Base-by-base conservation (phyloP, 371 early-diverging fungal genomes). In the Mucor irregularis region DNA sequence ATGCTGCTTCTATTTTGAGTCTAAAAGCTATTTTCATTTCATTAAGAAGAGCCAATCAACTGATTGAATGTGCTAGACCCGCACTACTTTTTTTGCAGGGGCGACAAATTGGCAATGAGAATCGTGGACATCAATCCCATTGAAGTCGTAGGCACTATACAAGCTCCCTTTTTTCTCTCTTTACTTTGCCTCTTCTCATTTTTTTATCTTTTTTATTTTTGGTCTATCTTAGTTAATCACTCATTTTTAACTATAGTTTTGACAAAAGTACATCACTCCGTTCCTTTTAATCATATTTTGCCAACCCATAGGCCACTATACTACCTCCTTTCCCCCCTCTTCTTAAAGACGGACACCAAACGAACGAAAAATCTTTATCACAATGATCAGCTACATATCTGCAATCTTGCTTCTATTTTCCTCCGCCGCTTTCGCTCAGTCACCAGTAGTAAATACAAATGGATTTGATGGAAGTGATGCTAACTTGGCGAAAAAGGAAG, bases 51-150 rank as follows among this genome's bases (percentile, higher is more conserved):
- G 28, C 58, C 50, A 58, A 58, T 50, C 50, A 50, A 5, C 11
- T 22, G n/a, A 43, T 22, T 17, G n/a, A n/a, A n/a, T n/a, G n/a
- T n/a, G n/a, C n/a, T n/a, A 38, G 38, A 37, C 39, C 38, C 29
- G 9, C 50, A 29, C 42, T 42, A 31, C 40, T 33, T 38, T 56
- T 56, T 53, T 56, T 48, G 22, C 58, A 58, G 58, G 47, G 58
- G 58, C 58, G 37, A 52, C 10, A 52, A 45, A 52, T 51, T 35
- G 31, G 43, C 24, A 45, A 30, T 52, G 35, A 37, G 25, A 31
- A 51, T 58, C 58, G 57, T 56, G 57, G 19, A 39, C 24, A 33
- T 13, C 19, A 47, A 19, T 26, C 29, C 10, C 6, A 25, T 13
- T 22, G 24, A 10, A 26, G n/a, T 29, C 13, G 24, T n/a, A n/a